phyloP scores from a whole-genome alignment of 768 basidiomycete species.

The Pleurotus giganteus region DNA sequence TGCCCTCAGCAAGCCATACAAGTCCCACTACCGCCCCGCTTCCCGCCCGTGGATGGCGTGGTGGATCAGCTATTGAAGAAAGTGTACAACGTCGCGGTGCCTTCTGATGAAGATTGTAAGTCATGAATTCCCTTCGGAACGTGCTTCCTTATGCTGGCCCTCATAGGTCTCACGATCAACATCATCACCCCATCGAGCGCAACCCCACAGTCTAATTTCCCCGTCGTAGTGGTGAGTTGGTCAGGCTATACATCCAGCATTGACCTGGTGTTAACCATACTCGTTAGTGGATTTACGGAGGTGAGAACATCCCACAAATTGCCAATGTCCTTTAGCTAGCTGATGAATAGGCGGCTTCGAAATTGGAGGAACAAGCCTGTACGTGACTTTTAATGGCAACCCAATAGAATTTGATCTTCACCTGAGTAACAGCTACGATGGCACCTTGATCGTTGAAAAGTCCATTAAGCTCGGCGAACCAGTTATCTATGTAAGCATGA shows the following conservation, averaged over 20 bases:
- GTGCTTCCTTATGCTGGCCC: background rate
- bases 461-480: slow-evolving; percentile 23
- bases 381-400: background rate
- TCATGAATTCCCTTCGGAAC: background rate
- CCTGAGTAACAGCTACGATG: slow-evolving; percentile 13
- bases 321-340: background rate
- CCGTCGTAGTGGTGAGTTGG: slow-evolving; percentile 49
- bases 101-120: slow-evolving; percentile 47
- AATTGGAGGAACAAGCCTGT: background rate
- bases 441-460: slow-evolving; percentile 21
- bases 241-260: too few relatives aligned
- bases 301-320: slow-evolving; percentile 19
- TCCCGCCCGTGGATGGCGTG: slow-evolving; percentile 30
- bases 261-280: background rate
- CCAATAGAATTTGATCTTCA: too few relatives aligned
- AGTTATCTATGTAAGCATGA: slow-evolving; percentile 27
- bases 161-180: slow-evolving; percentile 59
- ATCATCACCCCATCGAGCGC: slow-evolving; percentile 44
- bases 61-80: slow-evolving; percentile 30
- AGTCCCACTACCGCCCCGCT: slow-evolving; percentile 27
- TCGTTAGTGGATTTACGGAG: slow-evolving; percentile 60
- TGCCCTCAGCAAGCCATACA: slow-evolving; percentile 44
- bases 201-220: slow-evolving; percentile 40
- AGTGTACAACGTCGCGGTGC: slow-evolving; percentile 25
- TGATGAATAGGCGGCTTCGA: slow-evolving; percentile 7